Percentiles rank a stretch among this genome's conserved stretches.
These are phyloP conservation scores for Rhodotorula diobovata DNA, from an alignment of 768 basidiomycete species.

Conservation along the genomic window DNA sequence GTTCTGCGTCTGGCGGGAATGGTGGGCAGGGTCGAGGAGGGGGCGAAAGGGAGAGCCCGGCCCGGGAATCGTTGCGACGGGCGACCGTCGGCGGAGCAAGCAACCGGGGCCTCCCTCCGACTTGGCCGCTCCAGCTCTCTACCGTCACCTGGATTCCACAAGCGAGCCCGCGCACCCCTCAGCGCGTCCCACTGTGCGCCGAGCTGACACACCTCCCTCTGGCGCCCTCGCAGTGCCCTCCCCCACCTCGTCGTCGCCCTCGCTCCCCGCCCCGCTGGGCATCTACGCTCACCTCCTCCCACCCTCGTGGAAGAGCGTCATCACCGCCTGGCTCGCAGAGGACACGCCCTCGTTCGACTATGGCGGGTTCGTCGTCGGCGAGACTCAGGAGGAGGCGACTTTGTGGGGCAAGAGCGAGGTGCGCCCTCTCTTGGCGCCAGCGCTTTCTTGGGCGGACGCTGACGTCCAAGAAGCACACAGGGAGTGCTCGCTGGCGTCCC, in stretches of 20 bases:
- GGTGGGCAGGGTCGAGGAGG: neutral
- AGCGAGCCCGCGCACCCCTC: too few relatives aligned
- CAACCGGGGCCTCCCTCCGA: too few relatives aligned
- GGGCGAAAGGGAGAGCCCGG: neutral
- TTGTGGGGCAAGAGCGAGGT: slow-evolving; percentile 83
- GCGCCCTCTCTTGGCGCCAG: too few relatives aligned
- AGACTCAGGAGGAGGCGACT: slow-evolving; percentile 75
- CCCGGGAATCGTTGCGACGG: too few relatives aligned
- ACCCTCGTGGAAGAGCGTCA: slow-evolving; percentile 81
- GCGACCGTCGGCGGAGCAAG: too few relatives aligned
- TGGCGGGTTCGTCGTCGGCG: slow-evolving; percentile 92
- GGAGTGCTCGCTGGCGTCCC: slow-evolving; percentile 86
- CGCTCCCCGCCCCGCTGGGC: slow-evolving; percentile 31
- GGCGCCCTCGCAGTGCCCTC: neutral
- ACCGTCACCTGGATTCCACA: too few relatives aligned
- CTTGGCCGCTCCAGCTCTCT: too few relatives aligned
- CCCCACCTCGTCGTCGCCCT: neutral
- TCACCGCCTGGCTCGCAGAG: slow-evolving; percentile 79
- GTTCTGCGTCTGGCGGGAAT: neutral
- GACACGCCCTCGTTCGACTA: slow-evolving; percentile 96
- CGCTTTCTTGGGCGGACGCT: neutral
- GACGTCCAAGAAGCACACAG: slow-evolving; percentile 28
- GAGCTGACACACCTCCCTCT: too few relatives aligned
- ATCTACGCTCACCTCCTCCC: slow-evolving; percentile 67
- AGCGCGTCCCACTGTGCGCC: too few relatives aligned